A percentile compares a stretch with the other conserved stretches of the same genome.
These are phyloP conservation scores for Boletellus ananiceps DNA, from an alignment of 768 basidiomycete species.

Conservation along the genomic window DNA sequence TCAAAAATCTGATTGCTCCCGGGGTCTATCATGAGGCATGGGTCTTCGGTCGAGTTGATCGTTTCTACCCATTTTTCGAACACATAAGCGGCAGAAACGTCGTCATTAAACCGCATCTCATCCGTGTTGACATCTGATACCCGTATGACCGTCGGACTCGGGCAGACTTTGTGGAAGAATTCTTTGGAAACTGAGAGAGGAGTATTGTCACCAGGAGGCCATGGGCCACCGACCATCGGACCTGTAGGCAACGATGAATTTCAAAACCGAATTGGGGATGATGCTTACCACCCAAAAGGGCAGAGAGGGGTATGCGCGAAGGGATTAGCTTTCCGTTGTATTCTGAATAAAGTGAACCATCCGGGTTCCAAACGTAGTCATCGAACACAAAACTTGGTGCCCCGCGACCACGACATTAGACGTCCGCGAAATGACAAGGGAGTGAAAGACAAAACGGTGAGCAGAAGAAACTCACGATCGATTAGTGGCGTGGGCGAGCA, in stretches of 20 bases:
- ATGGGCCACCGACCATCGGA: constrained; percentile 38
- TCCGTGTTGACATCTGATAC: constrained; percentile 28
- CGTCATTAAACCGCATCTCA: constrained; percentile 22
- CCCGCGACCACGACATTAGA: constrained; percentile 3
- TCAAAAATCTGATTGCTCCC: constrained; percentile 31
- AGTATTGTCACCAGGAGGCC: constrained; percentile 28
- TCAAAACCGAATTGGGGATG: background rate
- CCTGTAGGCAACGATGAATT: constrained; percentile 25
- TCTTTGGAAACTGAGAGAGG: constrained; percentile 35
- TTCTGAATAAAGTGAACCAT: constrained; percentile 33
- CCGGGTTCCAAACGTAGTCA: constrained; percentile 39
- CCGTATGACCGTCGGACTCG: constrained; percentile 31
- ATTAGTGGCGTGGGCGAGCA: constrained; percentile 33
- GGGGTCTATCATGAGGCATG: constrained; percentile 36
- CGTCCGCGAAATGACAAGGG: background rate
- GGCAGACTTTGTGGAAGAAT: constrained; percentile 42
- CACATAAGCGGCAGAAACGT: constrained; percentile 27
- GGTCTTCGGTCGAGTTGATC: constrained; percentile 33
- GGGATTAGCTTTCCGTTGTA: constrained; percentile 36
- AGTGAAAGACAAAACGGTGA: background rate
- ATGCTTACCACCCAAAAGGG: constrained; percentile 34
- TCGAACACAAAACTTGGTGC: constrained; percentile 38
- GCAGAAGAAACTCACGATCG: constrained; percentile 29
- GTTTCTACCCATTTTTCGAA: constrained; percentile 37
- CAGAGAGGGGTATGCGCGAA: constrained; percentile 39